Conservation (phyloP, 78 protist species). For the slime mould (Dictyostelium discoideum) region dicty_2.7 NC_007088.5:586001-586500, state of each 20-base stretch:
- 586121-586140: background rate
- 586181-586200: background rate
- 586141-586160: background rate
- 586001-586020: background rate
- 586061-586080: background rate
- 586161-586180: background rate
- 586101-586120: background rate
- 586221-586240: background rate
- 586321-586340: background rate
- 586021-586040: background rate
- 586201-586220: background rate
- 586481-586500: background rate
- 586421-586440: background rate
- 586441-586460: background rate
- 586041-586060: background rate
- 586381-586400: background rate
- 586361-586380: background rate
- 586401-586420: background rate
- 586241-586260: background rate
- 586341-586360: background rate
- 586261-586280: background rate
- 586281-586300: background rate
- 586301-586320: background rate
- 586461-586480: background rate
- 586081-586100: background rate